phyloP scores from a whole-genome alignment of 1,284 basidiomycete genomes.

The Serendipita sp. region DNA sequence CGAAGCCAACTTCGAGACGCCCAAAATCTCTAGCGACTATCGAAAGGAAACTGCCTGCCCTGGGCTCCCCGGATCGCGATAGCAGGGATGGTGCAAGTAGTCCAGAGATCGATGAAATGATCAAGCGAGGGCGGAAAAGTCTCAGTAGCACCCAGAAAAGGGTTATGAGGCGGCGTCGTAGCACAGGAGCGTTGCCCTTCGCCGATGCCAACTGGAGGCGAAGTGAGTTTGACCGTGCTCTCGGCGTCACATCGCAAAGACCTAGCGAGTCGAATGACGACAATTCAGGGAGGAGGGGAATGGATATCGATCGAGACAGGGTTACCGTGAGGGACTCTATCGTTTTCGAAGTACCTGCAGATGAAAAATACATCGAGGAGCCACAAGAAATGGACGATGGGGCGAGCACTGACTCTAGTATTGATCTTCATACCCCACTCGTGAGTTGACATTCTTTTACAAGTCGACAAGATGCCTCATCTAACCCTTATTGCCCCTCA shows the following conservation, averaged over 20 bases:
- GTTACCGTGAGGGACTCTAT: not conserved
- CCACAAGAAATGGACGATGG: constrained; percentile 17
- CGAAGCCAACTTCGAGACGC: not conserved
- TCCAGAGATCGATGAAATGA: constrained; percentile 1
- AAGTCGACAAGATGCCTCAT: not conserved
- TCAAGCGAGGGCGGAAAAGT: not conserved
- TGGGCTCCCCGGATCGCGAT: not conserved
- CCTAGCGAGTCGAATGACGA: not conserved
- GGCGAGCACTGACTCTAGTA: constrained; percentile 47
- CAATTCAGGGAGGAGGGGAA: not conserved
- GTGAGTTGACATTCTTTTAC: constrained; percentile 30
- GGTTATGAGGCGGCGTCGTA: not conserved
- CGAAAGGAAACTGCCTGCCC: not conserved
- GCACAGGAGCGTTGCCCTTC: not conserved
- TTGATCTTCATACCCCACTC: constrained; percentile 63
- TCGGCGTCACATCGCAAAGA: not conserved
- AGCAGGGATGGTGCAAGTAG: not conserved
- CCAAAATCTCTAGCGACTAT: not conserved
- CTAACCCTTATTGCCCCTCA: not conserved
- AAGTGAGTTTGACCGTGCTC: not conserved
- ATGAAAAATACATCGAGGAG: not conserved
- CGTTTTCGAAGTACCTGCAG: not conserved
- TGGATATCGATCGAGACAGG: not conserved
- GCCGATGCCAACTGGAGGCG: not conserved
- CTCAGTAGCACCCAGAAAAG: not conserved